These are phyloP conservation scores for Podospora appendiculata DNA, from an alignment of 495 filamentous ascomycete genomes.

Conservation along the genomic window DNA sequence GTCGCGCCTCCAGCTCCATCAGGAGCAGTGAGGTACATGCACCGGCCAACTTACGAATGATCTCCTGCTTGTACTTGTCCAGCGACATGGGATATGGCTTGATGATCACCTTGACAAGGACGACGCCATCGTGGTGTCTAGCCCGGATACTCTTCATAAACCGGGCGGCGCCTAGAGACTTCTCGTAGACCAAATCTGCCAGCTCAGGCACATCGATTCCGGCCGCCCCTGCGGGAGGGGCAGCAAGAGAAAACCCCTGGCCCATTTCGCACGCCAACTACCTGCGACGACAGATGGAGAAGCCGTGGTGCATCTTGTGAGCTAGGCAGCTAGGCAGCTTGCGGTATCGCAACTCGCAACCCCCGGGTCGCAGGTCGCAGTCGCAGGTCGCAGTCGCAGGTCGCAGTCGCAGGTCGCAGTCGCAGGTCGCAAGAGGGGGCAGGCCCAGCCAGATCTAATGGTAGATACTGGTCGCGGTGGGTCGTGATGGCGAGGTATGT, in stretches of 20 bases:
- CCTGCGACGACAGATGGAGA: conserved; percentile 2
- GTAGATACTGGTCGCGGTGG: too few relatives aligned
- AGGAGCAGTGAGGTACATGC: background rate
- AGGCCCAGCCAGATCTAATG: too few relatives aligned
- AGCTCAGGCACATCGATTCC: conserved; percentile 93
- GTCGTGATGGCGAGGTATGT: too few relatives aligned
- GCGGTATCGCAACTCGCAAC: too few relatives aligned
- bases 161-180: conserved; percentile 82
- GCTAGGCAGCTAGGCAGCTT: too few relatives aligned
- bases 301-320: conserved; percentile 11
- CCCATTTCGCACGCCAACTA: conserved; percentile 56
- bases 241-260: conserved; percentile 89
- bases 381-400: too few relatives aligned
- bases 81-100: conserved; percentile 81
- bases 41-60: conserved; percentile 52
- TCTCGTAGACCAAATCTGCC: conserved; percentile 82
- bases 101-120: conserved; percentile 88
- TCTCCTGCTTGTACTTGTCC: conserved; percentile 63
- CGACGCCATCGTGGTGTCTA: conserved; percentile 78
- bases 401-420: too few relatives aligned
- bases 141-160: conserved; percentile 97
- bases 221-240: conserved; percentile 81
- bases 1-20: too few relatives aligned
- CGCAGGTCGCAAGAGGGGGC: too few relatives aligned
- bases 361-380: too few relatives aligned